phyloP scores from a whole-genome alignment of 2,329 filamentous ascomycete genomes.

The Dissoconium aciculare region DNA sequence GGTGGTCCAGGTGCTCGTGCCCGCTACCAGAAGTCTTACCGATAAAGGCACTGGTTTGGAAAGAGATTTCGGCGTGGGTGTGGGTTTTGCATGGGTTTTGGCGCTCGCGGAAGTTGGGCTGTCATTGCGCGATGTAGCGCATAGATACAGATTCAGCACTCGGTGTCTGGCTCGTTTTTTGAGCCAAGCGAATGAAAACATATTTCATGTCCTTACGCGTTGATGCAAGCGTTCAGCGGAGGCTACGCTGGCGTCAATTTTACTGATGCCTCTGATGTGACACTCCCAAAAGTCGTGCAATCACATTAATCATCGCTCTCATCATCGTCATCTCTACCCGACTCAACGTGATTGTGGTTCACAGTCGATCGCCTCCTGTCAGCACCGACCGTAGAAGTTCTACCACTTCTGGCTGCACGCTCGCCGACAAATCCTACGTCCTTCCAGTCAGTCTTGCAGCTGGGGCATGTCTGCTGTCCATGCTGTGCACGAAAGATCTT shows the following conservation, averaged over 20 bases:
- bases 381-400: too few species aligned
- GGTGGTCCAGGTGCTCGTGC: slow-evolving; percentile 85
- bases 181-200: slow-evolving; percentile 9
- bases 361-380: too few species aligned
- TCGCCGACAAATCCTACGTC: slow-evolving; percentile 40
- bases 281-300: too few species aligned
- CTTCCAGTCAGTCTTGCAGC: slow-evolving; percentile 38
- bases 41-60: slow-evolving; percentile 50
- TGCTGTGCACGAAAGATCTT: slow-evolving; percentile 54
- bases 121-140: slow-evolving; percentile 2
- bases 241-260: too few species aligned
- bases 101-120: slow-evolving; percentile 9
- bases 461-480: slow-evolving; percentile 47
- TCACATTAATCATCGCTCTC: slow-evolving; percentile 5
- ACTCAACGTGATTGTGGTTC: too few species aligned
- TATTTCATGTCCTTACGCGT: slow-evolving; percentile 2
- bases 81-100: slow-evolving; percentile 10
- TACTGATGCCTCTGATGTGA: too few species aligned
- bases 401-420: slow-evolving; percentile 27
- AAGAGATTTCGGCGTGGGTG: slow-evolving; percentile 5
- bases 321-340: slow-evolving; percentile 9
- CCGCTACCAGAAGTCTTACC: slow-evolving; percentile 98
- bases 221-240: too few species aligned
- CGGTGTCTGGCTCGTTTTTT: slow-evolving; percentile 7
- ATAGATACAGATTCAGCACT: slow-evolving; percentile 3